Evolutionary conservation across 164 flowering plant genomes (phyloP).

Genomic region (Vitis rotundifolia): DNA sequence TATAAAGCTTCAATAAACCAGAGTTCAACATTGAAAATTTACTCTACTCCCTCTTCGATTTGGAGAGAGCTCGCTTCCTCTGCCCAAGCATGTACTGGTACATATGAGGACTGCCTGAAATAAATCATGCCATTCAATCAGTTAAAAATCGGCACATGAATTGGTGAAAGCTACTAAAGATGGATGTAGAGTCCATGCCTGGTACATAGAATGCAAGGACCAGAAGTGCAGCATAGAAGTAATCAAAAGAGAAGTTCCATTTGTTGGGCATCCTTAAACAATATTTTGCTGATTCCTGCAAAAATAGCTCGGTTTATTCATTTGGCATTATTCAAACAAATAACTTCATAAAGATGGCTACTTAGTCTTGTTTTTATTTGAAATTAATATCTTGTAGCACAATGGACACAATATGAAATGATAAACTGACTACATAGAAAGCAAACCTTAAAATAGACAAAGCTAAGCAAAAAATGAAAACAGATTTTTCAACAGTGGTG

Average conservation of each 20-base stretch:
- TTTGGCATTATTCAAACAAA: background rate
- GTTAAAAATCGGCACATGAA: slow-evolving; percentile 3
- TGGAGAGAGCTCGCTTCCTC: slow-evolving; percentile 86
- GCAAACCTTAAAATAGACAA: no score
- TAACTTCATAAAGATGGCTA: background rate
- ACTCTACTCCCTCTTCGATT: slow-evolving; percentile 65
- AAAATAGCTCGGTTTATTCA: slow-evolving; percentile 8
- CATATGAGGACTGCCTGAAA: slow-evolving; percentile 92
- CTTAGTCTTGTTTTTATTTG: no score
- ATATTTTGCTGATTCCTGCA: slow-evolving; percentile 71
- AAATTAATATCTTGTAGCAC: no score
- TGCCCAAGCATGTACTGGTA: slow-evolving; percentile 85
- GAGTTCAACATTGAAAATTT: background rate
- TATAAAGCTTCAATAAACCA: background rate
- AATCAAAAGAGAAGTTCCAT: slow-evolving; percentile 89
- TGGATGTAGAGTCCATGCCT: slow-evolving; percentile 39
- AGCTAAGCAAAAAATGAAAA: background rate
- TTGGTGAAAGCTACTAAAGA: background rate
- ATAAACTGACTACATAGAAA: no score
- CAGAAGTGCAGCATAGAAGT: slow-evolving; percentile 63
- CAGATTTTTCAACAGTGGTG: background rate
- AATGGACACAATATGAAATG: no score
- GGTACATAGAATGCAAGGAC: slow-evolving; percentile 71
- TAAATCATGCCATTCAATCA: background rate
- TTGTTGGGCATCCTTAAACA: slow-evolving; percentile 95